These are phyloP conservation scores for Colletotrichum orchidophilum DNA, from an alignment of 2,329 filamentous ascomycete genomes.

Conservation along the genomic window DNA sequence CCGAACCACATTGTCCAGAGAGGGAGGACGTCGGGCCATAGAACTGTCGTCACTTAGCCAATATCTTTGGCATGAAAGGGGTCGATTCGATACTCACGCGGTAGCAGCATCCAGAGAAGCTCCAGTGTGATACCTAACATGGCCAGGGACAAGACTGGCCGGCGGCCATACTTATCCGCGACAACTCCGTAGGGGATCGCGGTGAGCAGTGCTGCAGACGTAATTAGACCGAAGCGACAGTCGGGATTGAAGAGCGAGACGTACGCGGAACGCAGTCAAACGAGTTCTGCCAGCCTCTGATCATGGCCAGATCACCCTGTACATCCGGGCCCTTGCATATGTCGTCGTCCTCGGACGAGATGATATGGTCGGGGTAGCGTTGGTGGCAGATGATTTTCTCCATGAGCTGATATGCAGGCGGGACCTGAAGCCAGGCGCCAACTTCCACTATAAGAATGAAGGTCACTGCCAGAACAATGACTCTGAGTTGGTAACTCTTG, in stretches of 20 bases:
- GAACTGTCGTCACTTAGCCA: slow-evolving; percentile 42
- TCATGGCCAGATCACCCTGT: slow-evolving; percentile 60
- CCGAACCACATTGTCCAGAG: slow-evolving; percentile 50
- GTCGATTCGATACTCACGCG: slow-evolving; percentile 40
- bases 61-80: slow-evolving; percentile 21
- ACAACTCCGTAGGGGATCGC: slow-evolving; percentile 58
- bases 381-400: slow-evolving; percentile 63
- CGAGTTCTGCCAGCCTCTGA: slow-evolving; percentile 57
- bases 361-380: slow-evolving; percentile 52
- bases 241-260: slow-evolving; percentile 28
- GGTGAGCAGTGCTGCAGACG: slow-evolving; percentile 46
- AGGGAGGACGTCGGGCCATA: slow-evolving; percentile 49
- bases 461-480: slow-evolving; percentile 46
- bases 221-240: neutral
- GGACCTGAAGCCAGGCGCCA: slow-evolving; percentile 47
- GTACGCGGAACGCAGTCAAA: slow-evolving; percentile 57
- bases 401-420: slow-evolving; percentile 59
- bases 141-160: slow-evolving; percentile 49
- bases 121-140: slow-evolving; percentile 44
- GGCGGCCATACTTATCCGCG: slow-evolving; percentile 57
- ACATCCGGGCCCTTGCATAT: slow-evolving; percentile 60
- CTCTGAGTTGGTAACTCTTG: slow-evolving; percentile 40
- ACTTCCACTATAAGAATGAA: slow-evolving; percentile 55
- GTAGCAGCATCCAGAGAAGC: slow-evolving; percentile 41
- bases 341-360: slow-evolving; percentile 49